phyloP scores from a whole-genome alignment of 371 early-diverging fungal species.

The Rhizopus delemar region DNA sequence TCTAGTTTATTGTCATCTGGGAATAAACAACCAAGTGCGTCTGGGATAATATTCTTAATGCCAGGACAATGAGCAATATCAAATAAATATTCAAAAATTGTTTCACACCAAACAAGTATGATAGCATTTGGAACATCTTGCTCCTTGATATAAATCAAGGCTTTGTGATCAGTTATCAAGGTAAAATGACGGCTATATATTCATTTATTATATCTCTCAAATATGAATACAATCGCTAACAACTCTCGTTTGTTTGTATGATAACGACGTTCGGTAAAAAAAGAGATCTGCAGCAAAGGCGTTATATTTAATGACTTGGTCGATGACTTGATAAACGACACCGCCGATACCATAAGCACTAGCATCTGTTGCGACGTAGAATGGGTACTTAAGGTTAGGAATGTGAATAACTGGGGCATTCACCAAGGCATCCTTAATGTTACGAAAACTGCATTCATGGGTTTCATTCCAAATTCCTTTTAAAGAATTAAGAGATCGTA shows the following conservation, averaged over 20 bases:
- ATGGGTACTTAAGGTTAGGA: slow-evolving; percentile 27
- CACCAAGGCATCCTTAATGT: no score
- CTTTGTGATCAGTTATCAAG: neutral
- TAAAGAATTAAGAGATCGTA: no score
- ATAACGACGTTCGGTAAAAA: neutral
- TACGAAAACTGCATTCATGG: no score
- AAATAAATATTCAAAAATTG: no score
- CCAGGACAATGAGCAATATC: no score
- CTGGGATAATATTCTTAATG: no score
- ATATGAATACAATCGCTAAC: neutral
- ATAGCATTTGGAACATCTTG: no score
- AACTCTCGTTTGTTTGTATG: slow-evolving; percentile 4
- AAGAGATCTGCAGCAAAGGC: slow-evolving; percentile 16
- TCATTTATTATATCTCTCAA: slow-evolving; percentile 1
- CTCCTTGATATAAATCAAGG: no score
- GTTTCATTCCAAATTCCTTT: no score
- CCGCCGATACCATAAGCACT: slow-evolving; percentile 41
- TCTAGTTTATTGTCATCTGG: neutral
- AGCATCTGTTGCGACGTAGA: slow-evolving; percentile 44
- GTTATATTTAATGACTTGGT: slow-evolving; percentile 16
- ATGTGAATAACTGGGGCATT: neutral
- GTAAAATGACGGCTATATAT: slow-evolving; percentile 1
- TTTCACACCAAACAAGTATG: no score
- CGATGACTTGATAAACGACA: slow-evolving; percentile 26
- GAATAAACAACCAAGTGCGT: slow-evolving; percentile 3